phyloP scores from a whole-genome alignment of 257 asterid species.

The Solanum bulbocastanum region DNA sequence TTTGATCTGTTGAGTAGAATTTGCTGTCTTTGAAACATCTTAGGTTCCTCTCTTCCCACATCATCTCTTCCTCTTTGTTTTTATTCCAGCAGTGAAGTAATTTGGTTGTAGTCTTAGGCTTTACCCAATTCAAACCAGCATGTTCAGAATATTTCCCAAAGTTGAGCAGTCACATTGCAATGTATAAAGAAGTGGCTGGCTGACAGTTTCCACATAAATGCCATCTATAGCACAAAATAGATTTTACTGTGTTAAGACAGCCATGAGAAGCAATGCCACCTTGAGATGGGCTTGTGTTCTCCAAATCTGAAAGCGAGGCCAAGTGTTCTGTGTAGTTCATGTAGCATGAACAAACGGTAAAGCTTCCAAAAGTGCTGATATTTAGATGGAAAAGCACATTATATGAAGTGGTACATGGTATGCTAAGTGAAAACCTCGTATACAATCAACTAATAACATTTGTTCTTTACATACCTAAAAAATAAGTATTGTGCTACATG shows the following conservation, averaged over 20 bases:
- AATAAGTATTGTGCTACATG: neutral
- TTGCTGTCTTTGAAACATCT: neutral
- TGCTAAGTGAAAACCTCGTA: neutral
- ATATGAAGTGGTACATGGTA: neutral
- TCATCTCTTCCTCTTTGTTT: neutral
- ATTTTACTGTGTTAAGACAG: neutral
- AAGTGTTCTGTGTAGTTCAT: neutral
- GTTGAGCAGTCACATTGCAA: neutral
- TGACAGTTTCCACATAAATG: neutral
- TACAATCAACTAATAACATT: neutral
- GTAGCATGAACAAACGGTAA: neutral
- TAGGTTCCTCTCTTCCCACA: neutral
- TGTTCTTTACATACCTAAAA: neutral
- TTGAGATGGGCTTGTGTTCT: neutral
- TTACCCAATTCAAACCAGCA: neutral
- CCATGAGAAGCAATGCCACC: neutral
- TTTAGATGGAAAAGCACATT: neutral
- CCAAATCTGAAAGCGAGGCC: neutral
- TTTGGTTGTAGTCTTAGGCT: neutral
- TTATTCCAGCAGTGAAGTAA: neutral
- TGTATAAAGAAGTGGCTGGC: neutral
- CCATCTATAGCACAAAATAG: neutral
- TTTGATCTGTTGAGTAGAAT: neutral
- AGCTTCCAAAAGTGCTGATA: neutral
- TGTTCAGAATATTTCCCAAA: neutral